Base-by-base conservation (phyloP, 225 moss, liverwort and hornwort genomes). In the Anthoceros angustus region DNA sequence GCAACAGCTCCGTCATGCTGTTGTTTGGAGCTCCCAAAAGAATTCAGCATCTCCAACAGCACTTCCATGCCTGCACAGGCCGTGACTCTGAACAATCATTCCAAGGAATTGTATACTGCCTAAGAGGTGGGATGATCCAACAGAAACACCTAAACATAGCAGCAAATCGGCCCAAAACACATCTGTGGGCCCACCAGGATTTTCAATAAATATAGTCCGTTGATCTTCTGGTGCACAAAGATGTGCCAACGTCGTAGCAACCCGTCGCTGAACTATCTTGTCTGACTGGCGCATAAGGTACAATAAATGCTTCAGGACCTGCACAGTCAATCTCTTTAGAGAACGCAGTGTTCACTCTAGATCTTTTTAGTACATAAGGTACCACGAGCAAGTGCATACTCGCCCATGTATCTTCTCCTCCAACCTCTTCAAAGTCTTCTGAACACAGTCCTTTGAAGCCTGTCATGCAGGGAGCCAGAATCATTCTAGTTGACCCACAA, bases 361-460 rank as follows among this genome's bases (percentile, higher is more conserved):
- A 41, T 63, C 25, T 49, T 9, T 11, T 62, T 10, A 12, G 24
- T 1, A 67, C 76, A 32, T 4, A 32, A 32, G 1, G 32, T 32
- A 32, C 32, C 32, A 32, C 1, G 32, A 32, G 32, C 32, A 32
- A 32, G 32, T 32, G 32, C 32, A 15, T 85, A 95, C 94, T 76
- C 95, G 76, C 72, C 95, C 95, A 68, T 95, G 91, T 43, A 95
- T 87, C 74, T 95, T 95, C 72, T 95, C 95, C 78, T 95, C 95
- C 65, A 95, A 71, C 73, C 95, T 86, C 72, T 95, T 95, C 5
- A 95, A 66, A 46, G 95, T 95, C 71, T 95, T 95, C 67, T 88
- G 91, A 62, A 95, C 95, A 74, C 95, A 95, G 72, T 95, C 95
- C 74, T 95, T 95, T 23, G 95, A 95, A 71, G 95, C 95, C 95